These are phyloP conservation scores for Pestalotiopsis sp. DNA, from an alignment of 2,329 filamentous ascomycete genomes.

Conservation along the genomic window DNA sequence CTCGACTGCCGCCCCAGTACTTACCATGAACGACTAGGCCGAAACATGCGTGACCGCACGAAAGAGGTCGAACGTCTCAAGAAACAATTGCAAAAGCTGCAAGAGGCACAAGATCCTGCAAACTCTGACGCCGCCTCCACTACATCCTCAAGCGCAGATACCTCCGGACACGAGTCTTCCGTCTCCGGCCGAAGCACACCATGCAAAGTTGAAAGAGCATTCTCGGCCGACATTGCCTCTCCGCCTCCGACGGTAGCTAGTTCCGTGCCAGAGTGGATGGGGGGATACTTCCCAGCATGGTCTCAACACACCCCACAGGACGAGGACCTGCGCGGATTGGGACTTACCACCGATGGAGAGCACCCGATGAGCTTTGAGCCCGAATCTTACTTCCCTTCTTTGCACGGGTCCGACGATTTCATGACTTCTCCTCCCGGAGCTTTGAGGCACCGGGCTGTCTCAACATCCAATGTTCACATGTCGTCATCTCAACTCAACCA, in stretches of 20 bases:
- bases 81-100: constrained; percentile 34
- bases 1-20: constrained; percentile 13
- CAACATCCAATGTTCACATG: constrained; percentile 21
- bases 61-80: constrained; percentile 36
- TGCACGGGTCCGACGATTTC: constrained; percentile 24
- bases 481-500: constrained; percentile 24
- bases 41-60: constrained; percentile 35
- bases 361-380: constrained; percentile 27
- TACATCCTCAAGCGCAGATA: background rate
- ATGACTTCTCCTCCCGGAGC: constrained; percentile 16
- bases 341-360: constrained; percentile 28
- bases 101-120: constrained; percentile 28
- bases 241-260: background rate
- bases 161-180: background rate
- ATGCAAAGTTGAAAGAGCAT: background rate
- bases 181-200: constrained; percentile 4
- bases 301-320: constrained; percentile 21
- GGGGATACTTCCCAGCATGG: constrained; percentile 30
- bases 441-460: constrained; percentile 27
- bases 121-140: constrained; percentile 5
- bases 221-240: background rate
- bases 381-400: constrained; percentile 19
- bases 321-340: constrained; percentile 27
- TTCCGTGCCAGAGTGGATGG: constrained; percentile 7
- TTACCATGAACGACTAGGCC: constrained; percentile 21